These are phyloP conservation scores for Fusarium nisikadoi DNA, from an alignment of 2,329 filamentous ascomycete species.

Conservation along the genomic window DNA sequence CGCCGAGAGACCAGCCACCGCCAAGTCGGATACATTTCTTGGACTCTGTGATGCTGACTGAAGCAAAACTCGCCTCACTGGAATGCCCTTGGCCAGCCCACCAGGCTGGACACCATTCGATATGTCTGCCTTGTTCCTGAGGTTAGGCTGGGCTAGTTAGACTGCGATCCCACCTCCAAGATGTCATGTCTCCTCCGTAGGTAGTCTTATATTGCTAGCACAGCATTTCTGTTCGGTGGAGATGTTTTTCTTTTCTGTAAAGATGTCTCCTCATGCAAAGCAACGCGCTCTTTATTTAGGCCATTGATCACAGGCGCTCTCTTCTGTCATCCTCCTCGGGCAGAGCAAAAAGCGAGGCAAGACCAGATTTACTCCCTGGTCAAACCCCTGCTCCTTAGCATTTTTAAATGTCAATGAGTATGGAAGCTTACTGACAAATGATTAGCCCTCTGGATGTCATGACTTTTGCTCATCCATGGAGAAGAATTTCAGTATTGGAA, in stretches of 20 bases:
- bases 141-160: neutral
- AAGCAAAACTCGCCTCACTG: neutral
- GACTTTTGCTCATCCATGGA: neutral
- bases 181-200: neutral
- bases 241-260: neutral
- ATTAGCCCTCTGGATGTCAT: neutral
- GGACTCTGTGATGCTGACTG: constrained; percentile 12
- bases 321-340: neutral
- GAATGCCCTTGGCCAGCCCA: neutral
- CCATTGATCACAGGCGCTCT: neutral
- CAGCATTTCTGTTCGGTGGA: constrained; percentile 5
- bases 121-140: constrained; percentile 16
- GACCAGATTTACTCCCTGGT: neutral
- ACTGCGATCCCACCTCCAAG: neutral
- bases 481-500: neutral
- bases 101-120: neutral
- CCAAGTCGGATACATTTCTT: constrained; percentile 23
- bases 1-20: constrained; percentile 23
- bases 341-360: constrained; percentile 15
- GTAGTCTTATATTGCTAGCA: neutral
- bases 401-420: constrained; percentile 13
- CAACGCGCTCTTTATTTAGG: constrained; percentile 10
- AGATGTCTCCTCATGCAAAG: constrained; percentile 9
- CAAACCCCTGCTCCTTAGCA: constrained; percentile 35
- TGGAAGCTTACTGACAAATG: constrained; percentile 15